These are phyloP conservation scores for Micractinium conductrix DNA, from an alignment of 139 green algal species.

Conservation along the genomic window DNA sequence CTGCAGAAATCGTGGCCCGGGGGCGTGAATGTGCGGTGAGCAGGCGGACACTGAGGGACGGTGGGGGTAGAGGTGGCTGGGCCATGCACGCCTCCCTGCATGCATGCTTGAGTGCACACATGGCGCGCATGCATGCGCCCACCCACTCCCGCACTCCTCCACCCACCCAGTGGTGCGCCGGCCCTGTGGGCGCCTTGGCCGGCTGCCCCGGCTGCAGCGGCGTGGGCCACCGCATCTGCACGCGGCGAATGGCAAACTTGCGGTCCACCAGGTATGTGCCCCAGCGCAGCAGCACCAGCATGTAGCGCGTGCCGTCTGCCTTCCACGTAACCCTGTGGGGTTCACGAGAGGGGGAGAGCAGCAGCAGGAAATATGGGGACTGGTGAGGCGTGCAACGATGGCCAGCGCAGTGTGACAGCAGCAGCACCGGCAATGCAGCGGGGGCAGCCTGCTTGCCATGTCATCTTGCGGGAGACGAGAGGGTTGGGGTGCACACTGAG, in stretches of 20 bases:
- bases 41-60: background rate
- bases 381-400: background rate
- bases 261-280: constrained; percentile 95
- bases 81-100: background rate
- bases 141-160: background rate
- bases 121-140: background rate
- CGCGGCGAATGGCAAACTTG: constrained; percentile 65
- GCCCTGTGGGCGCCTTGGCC: constrained; percentile 32
- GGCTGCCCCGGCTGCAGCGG: background rate
- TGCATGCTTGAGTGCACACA: background rate
- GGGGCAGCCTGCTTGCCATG: background rate
- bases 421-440: background rate
- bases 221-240: constrained; percentile 69
- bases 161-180: constrained; percentile 31
- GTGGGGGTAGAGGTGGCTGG: background rate
- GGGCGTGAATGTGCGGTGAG: background rate
- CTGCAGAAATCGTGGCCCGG: background rate
- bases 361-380: background rate
- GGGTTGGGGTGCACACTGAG: background rate
- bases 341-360: constrained; percentile 1
- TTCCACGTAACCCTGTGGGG: constrained; percentile 94
- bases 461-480: too few species aligned
- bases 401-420: background rate
- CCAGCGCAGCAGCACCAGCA: constrained; percentile 79
- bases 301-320: constrained; percentile 97